Base-by-base conservation (phyloP, 306 rosid species). In the Neltuma alba region DNA sequence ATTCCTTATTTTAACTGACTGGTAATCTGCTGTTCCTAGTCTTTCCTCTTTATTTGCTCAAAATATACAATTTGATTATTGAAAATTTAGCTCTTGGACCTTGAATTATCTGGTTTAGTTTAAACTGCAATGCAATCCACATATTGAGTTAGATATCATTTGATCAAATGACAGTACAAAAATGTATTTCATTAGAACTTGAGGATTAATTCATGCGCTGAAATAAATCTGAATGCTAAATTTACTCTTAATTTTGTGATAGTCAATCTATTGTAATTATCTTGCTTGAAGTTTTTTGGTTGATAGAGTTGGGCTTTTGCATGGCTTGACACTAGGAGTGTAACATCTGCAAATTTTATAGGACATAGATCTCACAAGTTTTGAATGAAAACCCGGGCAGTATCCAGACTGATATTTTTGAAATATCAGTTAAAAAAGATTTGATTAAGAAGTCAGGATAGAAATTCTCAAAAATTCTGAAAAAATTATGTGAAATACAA, bases 1-100 rank as follows among this genome's bases (percentile, higher is more conserved):
- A 90, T 95, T 81, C 99, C 99, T 48, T 95, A 88, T 87, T 95
- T 95, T 85, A 95, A 95, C 80, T 95, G 99, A 97, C 95, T 94
- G 68, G 98, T 94, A 81, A 41, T 45, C 34, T 33, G 34, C 57
- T 42, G 4, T 77, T 66, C 0, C 70, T 10, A 11, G 21, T n/a
- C 33, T 66, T 40, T 47, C 10, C 0, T 6, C 9, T 23, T 38
- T n/a, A n/a, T n/a, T n/a, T n/a, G n/a, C n/a, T n/a, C 15, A 23
- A 6, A 23, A 55, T 55, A 23, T 55, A 55, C 31, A 55, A 23
- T 23, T 55, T 55, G 62, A 8, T 23, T 7, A 21, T 11, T 55
- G 62, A 55, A 21, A 55, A 5, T 55, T 21, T 25, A 21, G 31
- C 31, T 23, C 15, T 3, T 3, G 7, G 58, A 37, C 4, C 40